Base-by-base conservation (phyloP, 345 rosid species). In the Orychophragmus violaceus region DNA sequence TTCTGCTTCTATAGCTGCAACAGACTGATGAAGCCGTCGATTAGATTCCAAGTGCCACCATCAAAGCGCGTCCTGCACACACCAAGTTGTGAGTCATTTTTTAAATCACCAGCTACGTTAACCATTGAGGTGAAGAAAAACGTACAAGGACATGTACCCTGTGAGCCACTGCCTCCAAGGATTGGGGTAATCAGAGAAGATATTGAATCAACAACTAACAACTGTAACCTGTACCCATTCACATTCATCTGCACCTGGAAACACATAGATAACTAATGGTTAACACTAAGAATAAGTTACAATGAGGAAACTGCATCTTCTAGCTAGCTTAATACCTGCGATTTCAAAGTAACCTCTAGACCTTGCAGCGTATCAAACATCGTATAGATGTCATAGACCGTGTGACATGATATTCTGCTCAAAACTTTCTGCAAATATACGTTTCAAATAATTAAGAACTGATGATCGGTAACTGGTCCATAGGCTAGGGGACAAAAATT, bases 161-260 rank as follows among this genome's bases (percentile, higher is more conserved):
- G 92, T 42, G 90, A 71, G 69, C 87, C 74, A 68, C 70, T 58
- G 76, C 89, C 82, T 45, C 89, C 91, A 29, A 88, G 96, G 69
- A 86, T 74, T 54, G 97, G 94, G 23, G 94, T 74, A 37, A 85
- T 82, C 69, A 88, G 59, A 54, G 84, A 88, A n/a, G 96, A 88
- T 64, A 90, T 44, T 27, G 97, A 86, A 82, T 90, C 97, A 69
- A 90, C 72, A 49, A 88, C 68, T 59, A 90, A 76, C 76, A 85
- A 66, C 60, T 54, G 78, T 68, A 76, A 79, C 27, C 61, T 62
- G 61, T 6, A 16, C 30, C 70, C 85, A 63, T 66, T 70, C 54
- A 48, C 70, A 18, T 65, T 63, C 56, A 44, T 75, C 87, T 85
- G 79, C 68, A 67, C 65, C 22, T 71, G 71, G n/a, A 49, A 19